Conservation (phyloP, 495 filamentous ascomycete species). For the Corynascus novoguineensis region DNA sequence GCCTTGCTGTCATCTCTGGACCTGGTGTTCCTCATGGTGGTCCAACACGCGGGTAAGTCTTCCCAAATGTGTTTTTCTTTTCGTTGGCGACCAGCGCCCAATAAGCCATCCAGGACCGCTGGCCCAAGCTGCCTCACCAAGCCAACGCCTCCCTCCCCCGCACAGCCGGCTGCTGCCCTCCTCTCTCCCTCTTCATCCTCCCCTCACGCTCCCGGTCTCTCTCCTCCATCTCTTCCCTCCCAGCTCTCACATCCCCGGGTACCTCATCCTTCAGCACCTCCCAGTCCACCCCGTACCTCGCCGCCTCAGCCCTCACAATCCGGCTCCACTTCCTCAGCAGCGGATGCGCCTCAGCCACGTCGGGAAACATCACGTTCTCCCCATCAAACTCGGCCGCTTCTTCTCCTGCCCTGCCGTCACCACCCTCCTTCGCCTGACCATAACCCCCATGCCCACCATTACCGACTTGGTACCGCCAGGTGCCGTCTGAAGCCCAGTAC, state of each 20-base stretch:
- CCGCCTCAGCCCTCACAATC: conserved; percentile 39
- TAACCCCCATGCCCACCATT: neutral
- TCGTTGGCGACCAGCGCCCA: neutral
- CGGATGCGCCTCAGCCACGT: conserved; percentile 57
- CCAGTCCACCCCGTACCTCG: conserved; percentile 39
- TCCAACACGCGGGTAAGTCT: neutral
- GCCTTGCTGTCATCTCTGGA: neutral
- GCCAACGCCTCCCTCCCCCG: conserved; percentile 18
- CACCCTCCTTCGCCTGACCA: neutral
- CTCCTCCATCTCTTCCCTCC: conserved; percentile 9
- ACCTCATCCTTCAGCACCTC: conserved; percentile 27
- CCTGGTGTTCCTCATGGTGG: neutral
- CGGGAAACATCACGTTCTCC: conserved; percentile 40
- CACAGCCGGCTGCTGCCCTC: conserved; percentile 1
- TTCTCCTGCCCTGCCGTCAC: neutral
- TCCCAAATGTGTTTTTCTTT: neutral
- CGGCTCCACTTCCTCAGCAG: conserved; percentile 51
- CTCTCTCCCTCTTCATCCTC: conserved; percentile 10
- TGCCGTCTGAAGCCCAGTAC: conserved; percentile 53
- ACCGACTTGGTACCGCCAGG: conserved; percentile 52
- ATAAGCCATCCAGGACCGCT: neutral
- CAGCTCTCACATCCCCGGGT: too few relatives aligned
- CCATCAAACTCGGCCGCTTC: too few relatives aligned
- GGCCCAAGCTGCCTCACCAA: conserved; percentile 22
- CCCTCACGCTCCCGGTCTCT: neutral